Percentiles rank a stretch among this genome's conserved stretches.
phyloP scores from a whole-genome alignment of 805 yeast species.

The Schwanniomyces pseudopolymorphus region DNA sequence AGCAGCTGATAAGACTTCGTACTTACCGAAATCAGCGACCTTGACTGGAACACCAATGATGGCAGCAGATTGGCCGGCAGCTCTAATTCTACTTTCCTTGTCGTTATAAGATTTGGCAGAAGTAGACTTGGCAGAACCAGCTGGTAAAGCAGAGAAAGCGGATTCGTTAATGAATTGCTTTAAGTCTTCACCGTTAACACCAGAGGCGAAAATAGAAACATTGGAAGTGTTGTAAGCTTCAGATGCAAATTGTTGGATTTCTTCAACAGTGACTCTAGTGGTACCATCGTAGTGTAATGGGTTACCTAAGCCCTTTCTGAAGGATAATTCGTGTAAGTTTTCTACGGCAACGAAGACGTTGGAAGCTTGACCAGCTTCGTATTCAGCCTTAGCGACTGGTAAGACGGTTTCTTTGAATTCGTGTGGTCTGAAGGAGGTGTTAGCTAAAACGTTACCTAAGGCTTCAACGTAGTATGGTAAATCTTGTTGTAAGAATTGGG shows the following conservation, averaged over 20 bases:
- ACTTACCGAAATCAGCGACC: constrained; percentile 60
- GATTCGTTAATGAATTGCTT: constrained; percentile 64
- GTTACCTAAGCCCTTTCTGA: constrained; percentile 86
- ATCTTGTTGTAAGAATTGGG: constrained; percentile 82
- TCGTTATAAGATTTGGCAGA: constrained; percentile 54
- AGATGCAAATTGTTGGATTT: constrained; percentile 64
- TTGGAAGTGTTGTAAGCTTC: constrained; percentile 68
- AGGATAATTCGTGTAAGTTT: constrained; percentile 74
- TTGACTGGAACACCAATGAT: constrained; percentile 80
- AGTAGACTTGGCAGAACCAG: constrained; percentile 50
- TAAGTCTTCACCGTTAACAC: constrained; percentile 73
- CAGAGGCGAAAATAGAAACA: constrained; percentile 69
- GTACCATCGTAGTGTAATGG: constrained; percentile 74
- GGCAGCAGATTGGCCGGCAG: constrained; percentile 65
- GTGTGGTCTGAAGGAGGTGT: constrained; percentile 76
- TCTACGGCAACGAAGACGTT: constrained; percentile 68
- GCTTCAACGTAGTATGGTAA: constrained; percentile 91
- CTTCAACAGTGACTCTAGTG: constrained; percentile 54
- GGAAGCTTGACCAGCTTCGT: constrained; percentile 48
- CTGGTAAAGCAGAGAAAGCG: constrained; percentile 59
- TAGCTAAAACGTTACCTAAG: constrained; percentile 68
- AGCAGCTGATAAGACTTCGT: constrained; percentile 69
- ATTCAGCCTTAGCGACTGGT: constrained; percentile 73
- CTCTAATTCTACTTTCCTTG: constrained; percentile 66
- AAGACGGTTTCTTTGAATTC: constrained; percentile 79